These are phyloP conservation scores for Aquanectria penicillioides DNA, from an alignment of 2,329 filamentous ascomycete genomes.

Conservation along the genomic window DNA sequence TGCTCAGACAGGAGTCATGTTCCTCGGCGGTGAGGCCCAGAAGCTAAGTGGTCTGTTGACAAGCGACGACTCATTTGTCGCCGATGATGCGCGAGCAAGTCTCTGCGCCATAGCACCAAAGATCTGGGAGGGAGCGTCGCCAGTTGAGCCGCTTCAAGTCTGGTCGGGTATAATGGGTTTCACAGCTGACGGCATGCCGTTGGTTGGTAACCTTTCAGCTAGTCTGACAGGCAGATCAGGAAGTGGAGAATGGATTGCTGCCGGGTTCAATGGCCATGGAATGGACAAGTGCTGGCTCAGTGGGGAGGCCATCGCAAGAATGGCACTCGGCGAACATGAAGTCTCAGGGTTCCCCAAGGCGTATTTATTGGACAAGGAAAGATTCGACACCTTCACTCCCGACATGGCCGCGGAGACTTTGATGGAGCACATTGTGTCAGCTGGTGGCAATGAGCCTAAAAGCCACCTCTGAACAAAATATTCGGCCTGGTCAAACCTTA, in stretches of 20 bases:
- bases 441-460: slow-evolving; percentile 2
- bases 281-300: slow-evolving; percentile 63
- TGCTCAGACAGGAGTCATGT: slow-evolving; percentile 52
- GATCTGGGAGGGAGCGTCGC: slow-evolving; percentile 39
- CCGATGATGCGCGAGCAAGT: slow-evolving; percentile 45
- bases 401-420: slow-evolving; percentile 26
- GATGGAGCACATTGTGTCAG: slow-evolving; percentile 29
- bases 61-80: slow-evolving; percentile 54
- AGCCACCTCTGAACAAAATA: slow-evolving; percentile 14
- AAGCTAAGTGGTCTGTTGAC: slow-evolving; percentile 51
- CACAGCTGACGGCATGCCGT: slow-evolving; percentile 57
- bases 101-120: slow-evolving; percentile 50
- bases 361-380: slow-evolving; percentile 16
- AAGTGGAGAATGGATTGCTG: slow-evolving; percentile 56
- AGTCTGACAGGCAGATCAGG: slow-evolving; percentile 30
- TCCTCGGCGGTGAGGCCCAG: slow-evolving; percentile 62
- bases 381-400: slow-evolving; percentile 18
- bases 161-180: slow-evolving; percentile 62
- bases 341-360: slow-evolving; percentile 30
- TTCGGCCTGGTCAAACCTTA: too few relatives aligned
- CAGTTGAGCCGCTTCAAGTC: slow-evolving; percentile 40
- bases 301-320: slow-evolving; percentile 50
- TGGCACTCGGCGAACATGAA: slow-evolving; percentile 37
- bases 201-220: slow-evolving; percentile 56
- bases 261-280: slow-evolving; percentile 60